These are phyloP conservation scores for Microascus cirrosus DNA, from an alignment of 2,329 filamentous ascomycete species.

Conservation along the genomic window DNA sequence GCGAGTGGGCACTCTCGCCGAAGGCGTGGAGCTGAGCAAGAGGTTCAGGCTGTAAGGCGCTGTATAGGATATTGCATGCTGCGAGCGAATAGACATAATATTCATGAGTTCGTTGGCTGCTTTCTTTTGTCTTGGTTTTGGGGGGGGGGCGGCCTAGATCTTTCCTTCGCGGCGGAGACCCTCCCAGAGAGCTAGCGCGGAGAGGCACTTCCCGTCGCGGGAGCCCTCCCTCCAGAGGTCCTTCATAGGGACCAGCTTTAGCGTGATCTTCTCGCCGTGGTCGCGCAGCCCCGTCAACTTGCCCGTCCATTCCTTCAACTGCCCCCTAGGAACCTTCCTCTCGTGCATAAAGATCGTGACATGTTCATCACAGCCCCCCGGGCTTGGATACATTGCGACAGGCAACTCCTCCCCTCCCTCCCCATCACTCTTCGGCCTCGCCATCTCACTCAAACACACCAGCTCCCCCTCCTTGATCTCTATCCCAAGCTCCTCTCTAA, in stretches of 20 bases:
- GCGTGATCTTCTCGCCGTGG: slow-evolving; percentile 49
- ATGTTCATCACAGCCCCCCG: slow-evolving; percentile 50
- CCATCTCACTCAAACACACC: slow-evolving; percentile 39
- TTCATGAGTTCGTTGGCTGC: no score
- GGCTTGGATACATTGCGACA: slow-evolving; percentile 42
- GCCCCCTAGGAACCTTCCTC: slow-evolving; percentile 33
- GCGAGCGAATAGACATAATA: no score
- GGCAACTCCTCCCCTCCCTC: slow-evolving; percentile 23
- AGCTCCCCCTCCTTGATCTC: slow-evolving; percentile 36
- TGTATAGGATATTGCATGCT: no score
- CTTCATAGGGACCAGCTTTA: slow-evolving; percentile 44
- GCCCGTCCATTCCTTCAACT: slow-evolving; percentile 44
- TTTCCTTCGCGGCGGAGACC: slow-evolving; percentile 36
- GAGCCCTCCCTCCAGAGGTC: slow-evolving; percentile 47
- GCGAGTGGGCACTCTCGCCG: slow-evolving; percentile 64
- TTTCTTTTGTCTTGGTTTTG: background rate
- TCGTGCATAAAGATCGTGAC: slow-evolving; percentile 48
- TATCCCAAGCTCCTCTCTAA: slow-evolving; percentile 48
- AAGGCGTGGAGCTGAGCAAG: slow-evolving; percentile 66
- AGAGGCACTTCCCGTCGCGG: slow-evolving; percentile 48
- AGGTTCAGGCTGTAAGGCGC: slow-evolving; percentile 34
- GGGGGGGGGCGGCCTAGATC: slow-evolving; percentile 14
- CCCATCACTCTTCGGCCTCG: slow-evolving; percentile 17
- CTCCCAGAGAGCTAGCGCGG: slow-evolving; percentile 48
- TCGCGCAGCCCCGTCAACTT: slow-evolving; percentile 45